Evolutionary conservation across 2,329 filamentous ascomycete genomes (phyloP).

Genomic region (Diaporthe vaccinii): DNA sequence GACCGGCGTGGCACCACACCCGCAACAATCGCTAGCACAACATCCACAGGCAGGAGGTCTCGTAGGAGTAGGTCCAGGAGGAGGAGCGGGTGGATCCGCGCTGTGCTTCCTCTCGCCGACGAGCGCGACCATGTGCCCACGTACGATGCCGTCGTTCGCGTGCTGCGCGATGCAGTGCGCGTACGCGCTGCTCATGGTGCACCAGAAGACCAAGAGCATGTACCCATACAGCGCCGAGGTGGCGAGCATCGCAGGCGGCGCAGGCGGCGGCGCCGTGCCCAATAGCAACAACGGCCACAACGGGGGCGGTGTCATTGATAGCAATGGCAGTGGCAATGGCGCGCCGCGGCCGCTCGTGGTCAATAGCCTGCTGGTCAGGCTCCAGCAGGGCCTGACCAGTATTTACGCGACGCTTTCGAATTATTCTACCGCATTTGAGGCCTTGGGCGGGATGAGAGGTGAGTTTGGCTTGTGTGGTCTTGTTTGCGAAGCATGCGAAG

Average conservation of each 20-base stretch:
- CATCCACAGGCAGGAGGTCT: background rate
- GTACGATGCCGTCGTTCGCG: constrained; percentile 60
- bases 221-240: constrained; percentile 48
- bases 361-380: constrained; percentile 53
- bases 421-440: constrained; percentile 59
- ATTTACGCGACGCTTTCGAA: constrained; percentile 58
- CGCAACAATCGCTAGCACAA: constrained; percentile 18
- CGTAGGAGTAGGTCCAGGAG: background rate
- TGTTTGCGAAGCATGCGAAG: background rate
- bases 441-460: constrained; percentile 61
- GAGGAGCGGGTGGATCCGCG: background rate
- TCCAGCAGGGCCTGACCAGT: constrained; percentile 58
- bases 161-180: constrained; percentile 62
- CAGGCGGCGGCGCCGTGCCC: constrained; percentile 2
- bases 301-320: background rate
- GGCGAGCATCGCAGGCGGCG: constrained; percentile 46
- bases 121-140: constrained; percentile 55
- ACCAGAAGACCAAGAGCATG: constrained; percentile 56
- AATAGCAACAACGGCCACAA: constrained; percentile 13
- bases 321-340: background rate
- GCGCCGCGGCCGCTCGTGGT: constrained; percentile 41
- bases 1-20: constrained; percentile 48
- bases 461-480: constrained; percentile 34
- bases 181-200: constrained; percentile 59
- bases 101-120: constrained; percentile 53